Evolutionary conservation across 2,329 filamentous ascomycete genomes (phyloP), one percentile per base, ranked within the genome.

Genomic region (Anthostomella pinea): DNA sequence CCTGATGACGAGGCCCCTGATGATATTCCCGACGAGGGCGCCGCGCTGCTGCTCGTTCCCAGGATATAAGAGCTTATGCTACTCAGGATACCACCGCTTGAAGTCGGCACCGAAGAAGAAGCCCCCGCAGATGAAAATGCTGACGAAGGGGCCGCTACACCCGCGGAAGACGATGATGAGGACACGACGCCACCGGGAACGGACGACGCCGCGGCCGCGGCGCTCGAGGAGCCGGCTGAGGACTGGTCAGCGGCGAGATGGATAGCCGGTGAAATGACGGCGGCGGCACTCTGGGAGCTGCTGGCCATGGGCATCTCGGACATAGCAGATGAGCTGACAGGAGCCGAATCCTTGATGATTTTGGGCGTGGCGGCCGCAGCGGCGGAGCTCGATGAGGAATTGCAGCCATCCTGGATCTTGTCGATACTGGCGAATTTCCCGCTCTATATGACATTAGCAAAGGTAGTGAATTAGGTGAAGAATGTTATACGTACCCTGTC

Each of bases 11-110:
- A 18, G 20, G 30, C 31, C 11, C 27, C 40, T 21, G 18, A 30
- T 19, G 41, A 38, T 7, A 22, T 18, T 17, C 30, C 22, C 21
- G 38, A 25, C 10, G 21, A 38, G 21, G 28, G 18, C 14, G 14
- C 15, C 9, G n/a, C 24, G 11, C 24, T 39, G 13, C 33, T 48
- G 16, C 36, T 51, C 16, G 50, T 48, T 13, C 53, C 57, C 11
- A 59, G 33, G 23, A 59, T 38, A 5, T 43, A 32, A 7, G 56
- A 59, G 37, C 57, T 59, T 19, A 58, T 14, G 33, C 53, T 58
- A 32, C 56, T 58, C 15, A 56, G 32, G 8, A 58, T 33, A 4
- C 54, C 56, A 11, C 47, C 34, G 8, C 48, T 45, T 14, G 39
- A 48, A 27, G 45, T 39, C n/a, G 30, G 17, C 11, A 11, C 16